phyloP scores from a whole-genome alignment of 2,329 filamentous ascomycete species.

The Orbilia ellipsospora region DNA sequence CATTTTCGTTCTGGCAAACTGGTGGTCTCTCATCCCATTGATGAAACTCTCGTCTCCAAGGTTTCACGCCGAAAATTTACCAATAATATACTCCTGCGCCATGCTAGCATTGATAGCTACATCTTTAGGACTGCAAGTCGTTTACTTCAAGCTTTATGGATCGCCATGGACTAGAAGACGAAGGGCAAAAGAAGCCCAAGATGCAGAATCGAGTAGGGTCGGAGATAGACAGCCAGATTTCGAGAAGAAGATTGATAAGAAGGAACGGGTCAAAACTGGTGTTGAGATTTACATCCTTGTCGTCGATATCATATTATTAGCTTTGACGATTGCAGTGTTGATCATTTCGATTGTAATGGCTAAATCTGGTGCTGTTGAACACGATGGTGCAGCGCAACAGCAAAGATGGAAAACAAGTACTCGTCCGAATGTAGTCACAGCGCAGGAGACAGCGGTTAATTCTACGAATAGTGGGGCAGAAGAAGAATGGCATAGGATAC shows the following conservation, averaged over 20 bases:
- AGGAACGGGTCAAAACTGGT: slow-evolving; percentile 6
- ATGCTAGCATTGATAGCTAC: slow-evolving; percentile 27
- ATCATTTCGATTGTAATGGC: slow-evolving; percentile 30
- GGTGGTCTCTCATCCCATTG: slow-evolving; percentile 44
- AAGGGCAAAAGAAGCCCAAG: background rate
- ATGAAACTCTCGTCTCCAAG: slow-evolving; percentile 19
- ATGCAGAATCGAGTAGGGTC: background rate
- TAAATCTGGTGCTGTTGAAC: slow-evolving; percentile 12
- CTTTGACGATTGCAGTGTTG: slow-evolving; percentile 33
- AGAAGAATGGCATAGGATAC: background rate
- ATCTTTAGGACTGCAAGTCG: slow-evolving; percentile 11
- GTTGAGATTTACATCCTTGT: slow-evolving; percentile 36
- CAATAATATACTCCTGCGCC: slow-evolving; percentile 25
- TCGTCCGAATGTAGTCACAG: background rate
- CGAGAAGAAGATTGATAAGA: slow-evolving; percentile 5
- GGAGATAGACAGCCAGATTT: background rate
- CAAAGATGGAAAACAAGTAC: background rate
- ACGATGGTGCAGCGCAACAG: slow-evolving; percentile 59
- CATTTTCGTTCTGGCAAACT: slow-evolving; percentile 36
- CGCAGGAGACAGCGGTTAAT: no score
- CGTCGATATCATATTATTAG: slow-evolving; percentile 26
- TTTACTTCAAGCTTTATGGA: slow-evolving; percentile 14
- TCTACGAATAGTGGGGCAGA: no score
- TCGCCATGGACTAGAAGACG: slow-evolving; percentile 26
- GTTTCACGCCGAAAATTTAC: slow-evolving; percentile 42